Base-by-base conservation (phyloP, 371 early-diverging fungal genomes). In the Lichtheimia corymbifera region DNA sequence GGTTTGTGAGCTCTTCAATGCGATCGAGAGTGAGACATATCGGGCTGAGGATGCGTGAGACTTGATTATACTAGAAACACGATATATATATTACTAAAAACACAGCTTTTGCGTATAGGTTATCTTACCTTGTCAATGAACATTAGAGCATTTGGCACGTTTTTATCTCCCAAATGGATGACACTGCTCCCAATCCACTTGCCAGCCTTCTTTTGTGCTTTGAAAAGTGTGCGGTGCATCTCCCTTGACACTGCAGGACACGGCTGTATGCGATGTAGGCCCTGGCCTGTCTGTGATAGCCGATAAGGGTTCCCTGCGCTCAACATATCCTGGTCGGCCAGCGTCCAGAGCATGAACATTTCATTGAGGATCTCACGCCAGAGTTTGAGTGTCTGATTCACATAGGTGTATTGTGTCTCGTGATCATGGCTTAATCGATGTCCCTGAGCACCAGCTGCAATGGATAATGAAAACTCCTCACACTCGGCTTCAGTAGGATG, bases 351-450 rank as follows among this genome's bases (percentile, higher is more conserved):
- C 85, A 85, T 91, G 68, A 95, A 98, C 95, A 97, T 95, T 58
- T 97, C 97, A 76, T 97, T 90, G 25, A 92, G 76, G 58, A 98
- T 91, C 67, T 96, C 97, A 9, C 94, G 84, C 97, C 98, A 98
- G 20, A 98, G 80, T 4, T 92, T 86, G 40, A 98, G 81, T 13
- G 97, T 93, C 76, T 98, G 98, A 53, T 89, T 82, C 50, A 97
- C 98, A 74, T 96, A 98, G 65, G 86, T 84, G 74, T 90, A 98
- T 72, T 98, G 98, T 41, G 87, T 92, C 55, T 88, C 83, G 73
- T 98, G 98, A 67, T 86, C 85, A 64, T 98, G 98, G 11, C 94
- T 88, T 28, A 98, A 76, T 24, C 98, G 86, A 52, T 97, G 95
- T 6, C 97, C 97, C 22, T 85, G 81, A 12, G 83, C 68, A 18